Conservation (phyloP, 768 basidiomycete genomes). For the Rubroboletus satanas region DNA sequence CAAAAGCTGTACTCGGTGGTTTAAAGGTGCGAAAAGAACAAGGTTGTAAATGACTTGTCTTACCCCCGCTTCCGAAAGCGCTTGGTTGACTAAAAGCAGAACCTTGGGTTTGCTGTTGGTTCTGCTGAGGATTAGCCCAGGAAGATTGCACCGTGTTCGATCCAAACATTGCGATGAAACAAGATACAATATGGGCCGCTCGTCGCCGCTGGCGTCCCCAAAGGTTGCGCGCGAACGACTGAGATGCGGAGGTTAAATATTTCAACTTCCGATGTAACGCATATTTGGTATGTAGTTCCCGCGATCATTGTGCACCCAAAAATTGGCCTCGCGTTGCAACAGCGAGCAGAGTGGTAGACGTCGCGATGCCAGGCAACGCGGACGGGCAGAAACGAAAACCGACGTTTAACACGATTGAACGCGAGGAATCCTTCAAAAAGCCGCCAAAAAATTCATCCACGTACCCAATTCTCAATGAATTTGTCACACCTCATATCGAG, state of each 20-base stretch:
- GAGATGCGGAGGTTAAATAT: slow-evolving; percentile 18
- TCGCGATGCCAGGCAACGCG: slow-evolving; percentile 50
- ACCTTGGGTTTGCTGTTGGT: slow-evolving; percentile 51
- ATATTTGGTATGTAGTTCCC: slow-evolving; percentile 24
- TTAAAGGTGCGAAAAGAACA: slow-evolving; percentile 24
- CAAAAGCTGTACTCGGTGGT: slow-evolving; percentile 45
- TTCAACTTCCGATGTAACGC: slow-evolving; percentile 14
- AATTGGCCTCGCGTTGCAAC: slow-evolving; percentile 2
- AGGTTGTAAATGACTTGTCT: slow-evolving; percentile 28
- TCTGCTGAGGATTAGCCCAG: slow-evolving; percentile 67
- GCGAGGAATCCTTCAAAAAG: slow-evolving; percentile 74
- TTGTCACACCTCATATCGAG: slow-evolving; percentile 90
- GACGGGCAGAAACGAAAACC: slow-evolving; percentile 37
- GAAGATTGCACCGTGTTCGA: slow-evolving; percentile 48
- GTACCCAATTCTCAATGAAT: slow-evolving; percentile 83
- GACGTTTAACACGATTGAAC: slow-evolving; percentile 77
- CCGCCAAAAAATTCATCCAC: slow-evolving; percentile 68
- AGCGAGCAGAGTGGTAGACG: neutral
- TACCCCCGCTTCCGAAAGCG: slow-evolving; percentile 57
- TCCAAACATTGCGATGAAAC: slow-evolving; percentile 55
- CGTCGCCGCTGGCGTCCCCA: slow-evolving; percentile 26
- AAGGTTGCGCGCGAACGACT: slow-evolving; percentile 10
- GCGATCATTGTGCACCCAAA: slow-evolving; percentile 17
- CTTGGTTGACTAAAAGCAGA: slow-evolving; percentile 69
- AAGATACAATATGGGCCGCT: slow-evolving; percentile 10